A percentile compares a stretch with the other conserved stretches of the same genome.
Evolutionary conservation across 179 eudicot genomes (phyloP).

Genomic region (Silene coronaria): DNA sequence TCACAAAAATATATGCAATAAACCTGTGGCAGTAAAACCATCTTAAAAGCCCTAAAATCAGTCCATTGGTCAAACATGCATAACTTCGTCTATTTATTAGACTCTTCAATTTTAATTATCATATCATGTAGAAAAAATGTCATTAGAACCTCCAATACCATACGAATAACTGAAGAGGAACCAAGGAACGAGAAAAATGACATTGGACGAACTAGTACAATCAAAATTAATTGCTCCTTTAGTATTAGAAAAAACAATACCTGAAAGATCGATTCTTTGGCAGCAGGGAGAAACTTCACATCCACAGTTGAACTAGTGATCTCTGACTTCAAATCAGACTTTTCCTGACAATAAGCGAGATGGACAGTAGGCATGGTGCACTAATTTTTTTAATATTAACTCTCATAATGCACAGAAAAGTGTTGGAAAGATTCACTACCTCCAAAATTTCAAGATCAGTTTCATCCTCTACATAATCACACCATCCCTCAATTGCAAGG

Average conservation of each 20-base stretch:
- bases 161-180: neutral
- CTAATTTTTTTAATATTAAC: neutral
- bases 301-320: constrained; percentile 30
- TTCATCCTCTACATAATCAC: constrained; percentile 33
- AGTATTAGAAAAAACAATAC: constrained; percentile 21
- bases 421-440: constrained; percentile 34
- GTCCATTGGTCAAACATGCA: too few species aligned
- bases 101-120: neutral
- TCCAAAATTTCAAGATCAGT: constrained; percentile 36
- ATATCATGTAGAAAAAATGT: neutral
- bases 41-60: neutral
- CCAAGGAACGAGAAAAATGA: neutral
- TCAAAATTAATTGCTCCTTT: neutral
- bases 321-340: constrained; percentile 28
- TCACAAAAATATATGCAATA: too few species aligned
- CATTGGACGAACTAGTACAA: neutral
- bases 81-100: neutral
- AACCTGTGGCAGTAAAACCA: neutral
- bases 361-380: neutral
- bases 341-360: constrained; percentile 39
- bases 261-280: constrained; percentile 62
- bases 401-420: neutral
- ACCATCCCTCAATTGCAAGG: constrained; percentile 40
- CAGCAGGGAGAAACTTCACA: constrained; percentile 36
- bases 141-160: neutral